Base-by-base conservation (phyloP, 1,139 yeast genomes). In the Debaryomycetaceae sp. region DNA sequence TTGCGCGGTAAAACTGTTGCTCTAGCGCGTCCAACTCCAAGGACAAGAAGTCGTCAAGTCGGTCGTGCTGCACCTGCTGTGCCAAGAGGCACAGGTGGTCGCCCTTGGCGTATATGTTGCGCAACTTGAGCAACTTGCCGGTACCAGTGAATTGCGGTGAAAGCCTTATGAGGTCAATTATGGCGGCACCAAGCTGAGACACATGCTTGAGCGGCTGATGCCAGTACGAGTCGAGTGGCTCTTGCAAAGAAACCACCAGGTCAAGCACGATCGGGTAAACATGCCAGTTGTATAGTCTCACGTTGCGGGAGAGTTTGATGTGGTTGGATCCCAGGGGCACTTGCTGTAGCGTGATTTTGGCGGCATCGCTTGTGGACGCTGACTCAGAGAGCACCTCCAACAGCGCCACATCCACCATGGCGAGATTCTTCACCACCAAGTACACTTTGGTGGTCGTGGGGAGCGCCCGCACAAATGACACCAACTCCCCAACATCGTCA, bases 21-120 rank as follows among this genome's bases (percentile, higher is more conserved):
- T 67, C 71, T 18, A 54, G 44, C 4, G 49, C 44, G 8, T 65
- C 57, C 35, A 60, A 47, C 21, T 52, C 49, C 16, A 48, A 45
- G 19, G 53, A 43, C 11, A 61, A 43, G 29, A 54, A 56, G 18
- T 58, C 61, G 5, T 56, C 71, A 2, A 55, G 34, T 23, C 46
- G 47, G 19, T 44, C 47, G 16, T 55, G 45, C 8, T 51, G 42
- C 16, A 63, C 39, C 5, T 51, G 41, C 22, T 54, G 49, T 11
- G 55, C 42, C 9, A 65, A 45, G 20, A 65, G 43, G 21, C 56
- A 51, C 12, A 69, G 44, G 36, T 63, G 63, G 36, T 57, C 57
- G 1, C 74, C 74, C 33, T 63, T 61, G 3, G 63, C 65, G 39
- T 53, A 67, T 2, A 56, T 45, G 36, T 67, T 66, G 36, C 60